Percentiles rank a stretch among this genome's conserved stretches.
These are phyloP conservation scores for Fusarium verticillioides DNA, from an alignment of 2,329 filamentous ascomycete species.

Conservation along the genomic window DNA sequence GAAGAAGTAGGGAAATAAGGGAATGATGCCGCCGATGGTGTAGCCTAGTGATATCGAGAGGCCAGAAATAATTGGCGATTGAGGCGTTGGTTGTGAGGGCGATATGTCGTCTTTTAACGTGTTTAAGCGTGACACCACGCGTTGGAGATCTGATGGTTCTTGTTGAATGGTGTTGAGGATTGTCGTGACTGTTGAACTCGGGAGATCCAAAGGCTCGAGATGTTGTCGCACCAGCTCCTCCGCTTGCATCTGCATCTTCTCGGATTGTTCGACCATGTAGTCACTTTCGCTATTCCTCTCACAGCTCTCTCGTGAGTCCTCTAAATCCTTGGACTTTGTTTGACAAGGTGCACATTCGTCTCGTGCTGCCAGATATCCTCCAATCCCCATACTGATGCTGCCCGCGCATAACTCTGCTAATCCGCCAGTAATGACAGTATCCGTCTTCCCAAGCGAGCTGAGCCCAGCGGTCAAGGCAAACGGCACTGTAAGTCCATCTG, in stretches of 20 bases:
- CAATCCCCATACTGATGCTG: slow-evolving; percentile 78
- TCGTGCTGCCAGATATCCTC: slow-evolving; percentile 72
- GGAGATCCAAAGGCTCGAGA: slow-evolving; percentile 48
- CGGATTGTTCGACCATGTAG: neutral
- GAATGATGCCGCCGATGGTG: slow-evolving; percentile 70
- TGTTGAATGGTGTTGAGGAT: slow-evolving; percentile 43
- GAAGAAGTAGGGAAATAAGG: slow-evolving; percentile 71
- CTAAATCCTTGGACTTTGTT: slow-evolving; percentile 17
- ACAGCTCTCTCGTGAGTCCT: slow-evolving; percentile 35
- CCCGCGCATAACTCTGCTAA: slow-evolving; percentile 77
- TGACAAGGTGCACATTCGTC: slow-evolving; percentile 42
- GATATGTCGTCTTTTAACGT: slow-evolving; percentile 19
- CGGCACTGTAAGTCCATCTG: slow-evolving; percentile 79
- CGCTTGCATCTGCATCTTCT: slow-evolving; percentile 4
- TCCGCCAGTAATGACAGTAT: slow-evolving; percentile 74
- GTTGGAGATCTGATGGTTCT: slow-evolving; percentile 47
- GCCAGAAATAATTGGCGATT: slow-evolving; percentile 60
- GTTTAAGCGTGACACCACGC: slow-evolving; percentile 36
- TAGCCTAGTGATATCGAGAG: slow-evolving; percentile 71
- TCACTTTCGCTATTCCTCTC: slow-evolving; percentile 30
- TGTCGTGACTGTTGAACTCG: slow-evolving; percentile 27
- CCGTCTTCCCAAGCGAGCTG: slow-evolving; percentile 67
- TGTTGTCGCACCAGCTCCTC: slow-evolving; percentile 48
- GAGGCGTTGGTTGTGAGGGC: neutral
- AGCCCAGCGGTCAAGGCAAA: slow-evolving; percentile 80